Percentiles rank a stretch among this genome's conserved stretches.
phyloP scores from a whole-genome alignment of 768 basidiomycete genomes.

The Gymnopilus junonius region DNA sequence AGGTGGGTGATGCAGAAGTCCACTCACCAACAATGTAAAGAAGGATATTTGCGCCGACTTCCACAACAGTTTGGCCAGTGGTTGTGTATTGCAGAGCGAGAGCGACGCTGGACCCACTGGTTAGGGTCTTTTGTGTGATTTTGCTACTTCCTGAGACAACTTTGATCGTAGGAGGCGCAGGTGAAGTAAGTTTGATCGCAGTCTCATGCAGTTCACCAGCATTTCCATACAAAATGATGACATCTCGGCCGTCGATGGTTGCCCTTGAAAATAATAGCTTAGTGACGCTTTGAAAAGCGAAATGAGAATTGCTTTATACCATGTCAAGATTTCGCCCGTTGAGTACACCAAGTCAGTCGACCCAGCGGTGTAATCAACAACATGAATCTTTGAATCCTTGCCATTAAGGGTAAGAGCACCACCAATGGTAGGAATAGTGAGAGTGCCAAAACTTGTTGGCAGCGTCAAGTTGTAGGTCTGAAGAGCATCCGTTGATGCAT shows the following conservation, averaged over 20 bases:
- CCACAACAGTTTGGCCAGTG: conserved; percentile 48
- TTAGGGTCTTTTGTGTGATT: conserved; percentile 40
- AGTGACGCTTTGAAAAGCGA: background rate
- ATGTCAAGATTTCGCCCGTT: conserved; percentile 53
- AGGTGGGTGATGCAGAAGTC: background rate
- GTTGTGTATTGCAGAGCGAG: conserved; percentile 51
- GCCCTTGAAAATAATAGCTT: conserved; percentile 35
- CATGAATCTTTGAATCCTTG: conserved; percentile 57
- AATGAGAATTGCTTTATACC: conserved; percentile 29
- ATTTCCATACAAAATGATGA: conserved; percentile 53
- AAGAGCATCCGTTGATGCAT: conserved; percentile 40
- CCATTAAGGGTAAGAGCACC: conserved; percentile 48
- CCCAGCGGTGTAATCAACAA: conserved; percentile 53
- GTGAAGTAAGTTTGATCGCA: conserved; percentile 41
- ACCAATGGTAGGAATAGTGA: conserved; percentile 48
- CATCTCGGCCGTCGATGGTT: conserved; percentile 49
- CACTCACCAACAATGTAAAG: conserved; percentile 49
- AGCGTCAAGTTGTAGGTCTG: conserved; percentile 48
- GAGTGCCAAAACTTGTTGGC: conserved; percentile 46
- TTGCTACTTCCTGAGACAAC: conserved; percentile 40
- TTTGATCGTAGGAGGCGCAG: conserved; percentile 29
- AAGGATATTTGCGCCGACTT: conserved; percentile 42
- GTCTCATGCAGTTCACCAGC: conserved; percentile 53
- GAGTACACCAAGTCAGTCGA: conserved; percentile 49
- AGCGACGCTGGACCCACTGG: conserved; percentile 26